These are phyloP conservation scores for Kodamaea derodonti DNA, from an alignment of 1,139 yeast genomes.

Conservation along the genomic window DNA sequence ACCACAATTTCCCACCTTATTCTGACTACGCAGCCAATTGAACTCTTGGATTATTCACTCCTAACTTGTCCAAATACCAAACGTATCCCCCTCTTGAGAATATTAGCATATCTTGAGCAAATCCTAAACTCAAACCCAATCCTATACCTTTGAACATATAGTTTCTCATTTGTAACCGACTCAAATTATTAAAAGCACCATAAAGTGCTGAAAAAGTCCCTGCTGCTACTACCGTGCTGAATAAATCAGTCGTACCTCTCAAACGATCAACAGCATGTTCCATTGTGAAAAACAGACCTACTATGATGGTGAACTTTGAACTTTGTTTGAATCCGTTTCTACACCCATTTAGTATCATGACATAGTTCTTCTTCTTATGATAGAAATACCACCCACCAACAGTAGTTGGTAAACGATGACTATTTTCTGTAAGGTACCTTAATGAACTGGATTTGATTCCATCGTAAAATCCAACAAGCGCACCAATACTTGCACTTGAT, in stretches of 20 bases:
- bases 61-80: slow-evolving; percentile 51
- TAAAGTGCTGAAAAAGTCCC: slow-evolving; percentile 49
- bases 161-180: slow-evolving; percentile 43
- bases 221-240: slow-evolving; percentile 58
- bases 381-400: slow-evolving; percentile 90
- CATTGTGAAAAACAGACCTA: slow-evolving; percentile 52
- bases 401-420: slow-evolving; percentile 73
- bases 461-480: slow-evolving; percentile 56
- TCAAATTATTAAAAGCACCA: slow-evolving; percentile 43
- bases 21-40: too few species aligned
- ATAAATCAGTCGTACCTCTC: slow-evolving; percentile 52
- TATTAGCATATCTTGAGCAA: slow-evolving; percentile 61
- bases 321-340: slow-evolving; percentile 42
- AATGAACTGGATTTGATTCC: slow-evolving; percentile 58
- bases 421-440: slow-evolving; percentile 72
- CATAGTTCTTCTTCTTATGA: slow-evolving; percentile 80
- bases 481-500: slow-evolving; percentile 53
- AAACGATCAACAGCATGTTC: slow-evolving; percentile 58
- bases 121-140: slow-evolving; percentile 58
- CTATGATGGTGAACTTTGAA: slow-evolving; percentile 42
- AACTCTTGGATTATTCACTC: too few species aligned
- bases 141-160: slow-evolving; percentile 51
- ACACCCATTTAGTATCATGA: slow-evolving; percentile 57
- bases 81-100: slow-evolving; percentile 56
- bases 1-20: too few species aligned